Evolutionary conservation across 129 eudicot species (phyloP), one percentile per base, ranked within the genome.

Genomic region (Dittrichia graveolens): DNA sequence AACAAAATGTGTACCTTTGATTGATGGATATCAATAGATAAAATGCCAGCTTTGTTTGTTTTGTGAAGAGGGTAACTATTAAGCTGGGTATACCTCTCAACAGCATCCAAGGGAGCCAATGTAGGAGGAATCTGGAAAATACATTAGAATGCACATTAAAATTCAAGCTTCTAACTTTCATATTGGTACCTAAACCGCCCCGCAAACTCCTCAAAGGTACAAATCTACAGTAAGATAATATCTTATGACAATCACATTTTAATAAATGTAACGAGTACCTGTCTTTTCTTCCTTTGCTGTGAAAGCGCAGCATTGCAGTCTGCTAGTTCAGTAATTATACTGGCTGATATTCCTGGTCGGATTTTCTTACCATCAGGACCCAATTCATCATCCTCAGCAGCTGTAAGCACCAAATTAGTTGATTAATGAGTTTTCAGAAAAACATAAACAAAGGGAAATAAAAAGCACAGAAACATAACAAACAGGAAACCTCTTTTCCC

Each of bases 281-380:
- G 92, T 55, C 99, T 81, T 85, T 74, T 90, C 85, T 94, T 94
- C 80, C 99, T 84, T 85, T 90, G 95, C 69, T 84, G 96, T 39
- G 99, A 94, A 72, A 94, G 99, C 72, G 78, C 83, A 49, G 91
- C 86, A 79, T 94, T 94, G 81, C 99, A 94, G 41, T 94, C 97
- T 0, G 99, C 78, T 48, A 94, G 81, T 77, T 90, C 97, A 16
- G 86, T 69, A 71, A 90, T 86, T 37, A 86, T 86, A 59, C 70
- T 73, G 53, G 84, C 54, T 44, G 96, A 80, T 37, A 94, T 90
- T 73, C 99, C 99, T 72, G 79, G 86, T 3, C 96, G 84, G 13
- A 81, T 18, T 74, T 75, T 90, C 88, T 92, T 92, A 65, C 89
- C 91, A 62, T 79, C 96, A n/a, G 91, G 81, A 15, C 89, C 96